phyloP scores from a whole-genome alignment of 1,284 basidiomycete genomes.

The Peniophora sp. region DNA sequence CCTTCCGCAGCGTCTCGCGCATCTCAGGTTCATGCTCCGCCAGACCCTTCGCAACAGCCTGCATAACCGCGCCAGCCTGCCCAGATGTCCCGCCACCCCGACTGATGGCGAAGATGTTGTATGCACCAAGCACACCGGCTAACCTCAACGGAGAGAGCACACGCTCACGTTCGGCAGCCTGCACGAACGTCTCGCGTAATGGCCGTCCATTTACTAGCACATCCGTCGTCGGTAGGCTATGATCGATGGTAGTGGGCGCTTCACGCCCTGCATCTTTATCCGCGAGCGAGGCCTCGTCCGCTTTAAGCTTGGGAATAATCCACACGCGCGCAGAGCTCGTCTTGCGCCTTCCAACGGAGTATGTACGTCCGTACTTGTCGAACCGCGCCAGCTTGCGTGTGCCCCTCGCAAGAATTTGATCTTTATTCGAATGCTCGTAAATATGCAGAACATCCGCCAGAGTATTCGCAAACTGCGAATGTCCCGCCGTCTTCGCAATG shows the following conservation, averaged over 20 bases:
- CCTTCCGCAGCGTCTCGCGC: slow-evolving; percentile 61
- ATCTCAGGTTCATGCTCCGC: slow-evolving; percentile 63
- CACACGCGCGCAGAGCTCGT: slow-evolving; percentile 86
- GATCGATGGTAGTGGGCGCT: neutral
- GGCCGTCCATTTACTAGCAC: slow-evolving; percentile 83
- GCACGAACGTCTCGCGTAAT: slow-evolving; percentile 71
- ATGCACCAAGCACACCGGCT: slow-evolving; percentile 83
- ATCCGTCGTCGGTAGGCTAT: slow-evolving; percentile 18
- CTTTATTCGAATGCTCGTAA: slow-evolving; percentile 61
- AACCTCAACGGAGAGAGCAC: slow-evolving; percentile 81
- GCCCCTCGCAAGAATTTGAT: slow-evolving; percentile 43
- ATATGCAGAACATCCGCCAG: slow-evolving; percentile 49
- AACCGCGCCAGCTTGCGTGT: slow-evolving; percentile 50
- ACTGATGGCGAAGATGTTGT: slow-evolving; percentile 85
- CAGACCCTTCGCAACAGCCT: slow-evolving; percentile 81
- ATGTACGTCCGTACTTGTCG: slow-evolving; percentile 74
- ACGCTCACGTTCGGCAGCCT: slow-evolving; percentile 73
- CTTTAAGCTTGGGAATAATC: slow-evolving; percentile 73
- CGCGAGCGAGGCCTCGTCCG: neutral
- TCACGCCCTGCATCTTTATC: neutral
- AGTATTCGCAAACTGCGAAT: slow-evolving; percentile 45
- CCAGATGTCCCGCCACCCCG: slow-evolving; percentile 88
- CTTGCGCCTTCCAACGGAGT: slow-evolving; percentile 80
- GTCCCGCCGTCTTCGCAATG: slow-evolving; percentile 61
- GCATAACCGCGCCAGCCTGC: slow-evolving; percentile 85